A percentile compares a stretch with the other conserved stretches of the same genome.
Conservation (phyloP, 495 filamentous ascomycete genomes). For the Lasiosphaeris hirsuta region DNA sequence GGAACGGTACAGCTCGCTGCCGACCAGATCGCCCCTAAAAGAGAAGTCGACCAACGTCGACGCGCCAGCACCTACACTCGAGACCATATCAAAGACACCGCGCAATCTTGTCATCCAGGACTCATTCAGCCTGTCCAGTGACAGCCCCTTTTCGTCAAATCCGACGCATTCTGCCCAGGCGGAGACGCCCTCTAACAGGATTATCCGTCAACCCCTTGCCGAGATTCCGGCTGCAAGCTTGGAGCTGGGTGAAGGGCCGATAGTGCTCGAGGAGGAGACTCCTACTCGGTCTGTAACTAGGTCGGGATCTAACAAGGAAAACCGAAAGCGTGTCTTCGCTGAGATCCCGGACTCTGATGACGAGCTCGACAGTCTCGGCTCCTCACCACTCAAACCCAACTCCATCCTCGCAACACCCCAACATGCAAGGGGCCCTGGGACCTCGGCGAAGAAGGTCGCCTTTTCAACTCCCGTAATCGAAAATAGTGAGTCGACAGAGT, state of each 20-base stretch:
- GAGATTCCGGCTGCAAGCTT: slow-evolving; percentile 23
- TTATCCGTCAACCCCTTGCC: slow-evolving; percentile 21
- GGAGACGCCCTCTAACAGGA: slow-evolving; percentile 11
- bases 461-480: too few relatives aligned
- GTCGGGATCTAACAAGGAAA: slow-evolving; percentile 3
- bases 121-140: slow-evolving; percentile 32
- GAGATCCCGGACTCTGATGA: slow-evolving; percentile 45
- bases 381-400: slow-evolving; percentile 20
- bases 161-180: slow-evolving; percentile 6
- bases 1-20: slow-evolving; percentile 23
- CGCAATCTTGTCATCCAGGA: slow-evolving; percentile 36
- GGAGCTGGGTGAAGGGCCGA: slow-evolving; percentile 9
- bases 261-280: slow-evolving; percentile 6
- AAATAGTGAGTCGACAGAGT: neutral
- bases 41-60: slow-evolving; percentile 37
- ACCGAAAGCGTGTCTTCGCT: slow-evolving; percentile 12
- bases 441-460: neutral
- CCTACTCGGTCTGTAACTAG: slow-evolving; percentile 1
- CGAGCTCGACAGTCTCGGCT: slow-evolving; percentile 27
- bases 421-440: neutral
- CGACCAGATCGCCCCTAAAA: slow-evolving; percentile 33
- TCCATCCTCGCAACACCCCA: slow-evolving; percentile 4
- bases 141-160: slow-evolving; percentile 23
- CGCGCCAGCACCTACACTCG: slow-evolving; percentile 26
- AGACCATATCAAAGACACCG: slow-evolving; percentile 26